A percentile compares a stretch with the other conserved stretches of the same genome.
Evolutionary conservation across 225 moss, liverwort and hornwort genomes (phyloP).

Genomic region (Sphagnum tenellum): DNA sequence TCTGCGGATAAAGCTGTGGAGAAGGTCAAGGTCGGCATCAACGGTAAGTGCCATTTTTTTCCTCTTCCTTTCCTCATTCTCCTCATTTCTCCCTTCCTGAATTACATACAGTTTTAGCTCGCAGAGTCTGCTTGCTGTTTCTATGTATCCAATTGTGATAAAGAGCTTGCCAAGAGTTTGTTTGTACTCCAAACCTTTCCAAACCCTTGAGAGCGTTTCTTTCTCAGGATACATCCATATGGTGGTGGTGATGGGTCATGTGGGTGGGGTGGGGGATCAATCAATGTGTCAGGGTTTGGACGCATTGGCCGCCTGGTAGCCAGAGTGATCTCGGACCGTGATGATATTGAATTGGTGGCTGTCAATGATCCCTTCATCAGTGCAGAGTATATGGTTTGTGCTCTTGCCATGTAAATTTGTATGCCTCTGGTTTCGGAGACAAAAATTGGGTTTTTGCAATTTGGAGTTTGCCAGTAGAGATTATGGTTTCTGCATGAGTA

Average conservation of each 20-base stretch:
- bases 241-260: not conserved
- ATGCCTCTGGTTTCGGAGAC: too few species aligned
- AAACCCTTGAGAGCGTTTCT: too few species aligned
- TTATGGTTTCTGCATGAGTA: not conserved
- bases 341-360: conserved; percentile 80
- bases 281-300: conserved; percentile 54
- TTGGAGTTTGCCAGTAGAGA: too few species aligned
- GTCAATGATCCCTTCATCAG: conserved; percentile 90
- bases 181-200: too few species aligned
- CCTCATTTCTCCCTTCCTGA: not conserved
- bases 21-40: conserved; percentile 82
- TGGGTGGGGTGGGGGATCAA: not conserved
- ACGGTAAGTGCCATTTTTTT: conserved; percentile 24
- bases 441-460: too few species aligned
- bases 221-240: too few species aligned
- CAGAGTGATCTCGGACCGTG: conserved; percentile 56
- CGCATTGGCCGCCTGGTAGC: conserved; percentile 86
- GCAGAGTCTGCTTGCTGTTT: too few species aligned
- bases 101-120: not conserved
- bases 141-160: too few species aligned
- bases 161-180: too few species aligned
- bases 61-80: not conserved
- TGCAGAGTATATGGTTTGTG: conserved; percentile 65
- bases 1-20: not conserved
- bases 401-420: not conserved